Evolutionary conservation across 805 yeast species (phyloP), one percentile per base, ranked within the genome.

Genomic region (Torulaspora gathmanii): DNA sequence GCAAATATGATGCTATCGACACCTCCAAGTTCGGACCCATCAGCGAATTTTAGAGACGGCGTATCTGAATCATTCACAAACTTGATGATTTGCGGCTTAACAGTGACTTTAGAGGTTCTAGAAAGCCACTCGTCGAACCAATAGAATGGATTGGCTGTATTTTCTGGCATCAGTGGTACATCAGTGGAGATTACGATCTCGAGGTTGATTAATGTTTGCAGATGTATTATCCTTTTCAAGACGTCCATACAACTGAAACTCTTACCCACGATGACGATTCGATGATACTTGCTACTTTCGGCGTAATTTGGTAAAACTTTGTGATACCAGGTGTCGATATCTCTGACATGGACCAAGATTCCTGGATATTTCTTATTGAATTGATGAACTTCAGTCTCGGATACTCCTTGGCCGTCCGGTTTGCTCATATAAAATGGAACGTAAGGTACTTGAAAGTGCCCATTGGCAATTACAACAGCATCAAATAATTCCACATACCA

Each of bases 121-220:
- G 51, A 48, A 12, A 52, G 43, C 55, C 72, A 51, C 15, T 68
- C 67, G n/a, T 58, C 66, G 17, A 71, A 64, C 71, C 73, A 71
- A 38, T 46, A 63, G 30, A 52, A 52, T 54, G 48, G 58, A 49
- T 41, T 65, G 54, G 83, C 91, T 3, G 64, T 63, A 25, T 74
- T 82, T 8, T 51, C 54, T 1, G 53, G 53, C 39, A 36, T 37
- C 5, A 54, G 52, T 2, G 50, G 45, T 86, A 90, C 82, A 52
- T 80, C 82, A 37, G 95, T 70, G 34, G 85, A 78, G 51, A 86
- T 67, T 51, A 83, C 82, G 48, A 84, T 72, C 37, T 53, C 54
- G 13, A 49, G 29, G 8, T 30, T 26, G 16, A 29, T 46, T 51
- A 43, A 63, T 40, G 42, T 58, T 49, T 45, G 53, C 40, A 47